Percentiles rank a stretch among this genome's conserved stretches.
These are phyloP conservation scores for Hypoxylon lienhwacheense DNA, from an alignment of 495 filamentous ascomycete species.

Conservation along the genomic window DNA sequence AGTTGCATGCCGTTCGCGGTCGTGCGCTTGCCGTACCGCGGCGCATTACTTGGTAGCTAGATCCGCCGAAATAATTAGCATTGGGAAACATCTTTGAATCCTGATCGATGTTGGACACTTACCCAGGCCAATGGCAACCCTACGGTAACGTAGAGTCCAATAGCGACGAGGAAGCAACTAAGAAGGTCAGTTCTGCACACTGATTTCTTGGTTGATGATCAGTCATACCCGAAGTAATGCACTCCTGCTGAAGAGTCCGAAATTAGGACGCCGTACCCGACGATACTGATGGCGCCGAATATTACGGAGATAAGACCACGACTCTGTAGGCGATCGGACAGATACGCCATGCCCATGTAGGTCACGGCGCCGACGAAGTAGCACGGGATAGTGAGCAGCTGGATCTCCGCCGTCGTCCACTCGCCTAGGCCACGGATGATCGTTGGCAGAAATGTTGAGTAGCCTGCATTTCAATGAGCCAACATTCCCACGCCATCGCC, in stretches of 20 bases:
- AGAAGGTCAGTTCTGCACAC: constrained; percentile 10
- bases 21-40: constrained; percentile 72
- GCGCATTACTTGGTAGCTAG: constrained; percentile 53
- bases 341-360: constrained; percentile 62
- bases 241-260: constrained; percentile 60
- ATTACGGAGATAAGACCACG: constrained; percentile 62
- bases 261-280: constrained; percentile 70
- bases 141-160: constrained; percentile 70
- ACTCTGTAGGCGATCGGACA: constrained; percentile 63
- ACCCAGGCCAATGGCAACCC: constrained; percentile 72
- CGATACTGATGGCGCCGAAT: constrained; percentile 60
- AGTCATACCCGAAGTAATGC: constrained; percentile 60
- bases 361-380: constrained; percentile 69
- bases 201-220: neutral
- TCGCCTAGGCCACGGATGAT: constrained; percentile 70
- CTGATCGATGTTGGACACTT: constrained; percentile 8
- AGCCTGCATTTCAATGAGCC: constrained; percentile 46
- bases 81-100: neutral
- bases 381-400: constrained; percentile 78
- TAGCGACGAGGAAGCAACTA: constrained; percentile 70
- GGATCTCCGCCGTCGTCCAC: constrained; percentile 64
- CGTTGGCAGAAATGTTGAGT: constrained; percentile 74
- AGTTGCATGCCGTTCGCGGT: constrained; percentile 71
- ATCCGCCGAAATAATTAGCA: constrained; percentile 6
- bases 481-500: neutral